Percentiles rank a stretch among this genome's conserved stretches.
Conservation (phyloP, 1,284 basidiomycete species). For the Termitomyces sp. region DNA sequence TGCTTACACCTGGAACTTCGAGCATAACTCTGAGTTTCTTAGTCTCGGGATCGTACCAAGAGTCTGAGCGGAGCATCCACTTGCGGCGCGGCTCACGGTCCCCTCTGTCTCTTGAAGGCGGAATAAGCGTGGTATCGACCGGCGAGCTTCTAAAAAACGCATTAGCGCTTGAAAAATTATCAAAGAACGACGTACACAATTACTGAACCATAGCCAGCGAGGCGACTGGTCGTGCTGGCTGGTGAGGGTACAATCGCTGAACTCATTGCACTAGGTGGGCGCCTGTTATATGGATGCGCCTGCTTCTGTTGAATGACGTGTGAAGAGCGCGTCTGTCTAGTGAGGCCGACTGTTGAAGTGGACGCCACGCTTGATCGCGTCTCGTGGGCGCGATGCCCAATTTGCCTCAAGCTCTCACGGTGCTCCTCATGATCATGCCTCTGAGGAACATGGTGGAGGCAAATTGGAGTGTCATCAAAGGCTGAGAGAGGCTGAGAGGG, state of each 20-base stretch:
- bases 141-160: constrained; percentile 15
- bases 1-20: constrained; percentile 60
- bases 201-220: constrained; percentile 14
- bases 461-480: constrained; percentile 20
- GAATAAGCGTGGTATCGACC: constrained; percentile 6
- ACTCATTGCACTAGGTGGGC: constrained; percentile 16
- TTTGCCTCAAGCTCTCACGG: constrained; percentile 18
- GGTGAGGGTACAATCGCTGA: constrained; percentile 14
- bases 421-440: constrained; percentile 20
- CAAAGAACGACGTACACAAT: constrained; percentile 13
- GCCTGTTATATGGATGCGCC: constrained; percentile 18
- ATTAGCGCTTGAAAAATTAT: neutral
- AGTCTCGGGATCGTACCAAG: constrained; percentile 43
- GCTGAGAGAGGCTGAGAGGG: constrained; percentile 17
- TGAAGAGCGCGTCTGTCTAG: constrained; percentile 16
- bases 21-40: constrained; percentile 49
- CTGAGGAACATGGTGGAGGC: constrained; percentile 20
- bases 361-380: constrained; percentile 11
- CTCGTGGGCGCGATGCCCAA: constrained; percentile 12
- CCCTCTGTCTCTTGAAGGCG: constrained; percentile 5
- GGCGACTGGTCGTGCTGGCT: constrained; percentile 13
- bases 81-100: constrained; percentile 4
- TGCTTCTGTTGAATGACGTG: constrained; percentile 12
- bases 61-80: constrained; percentile 44
- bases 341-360: constrained; percentile 11